Conservation (phyloP, 2,329 filamentous ascomycete species). For the Neopestalotiopsis sp. region DNA sequence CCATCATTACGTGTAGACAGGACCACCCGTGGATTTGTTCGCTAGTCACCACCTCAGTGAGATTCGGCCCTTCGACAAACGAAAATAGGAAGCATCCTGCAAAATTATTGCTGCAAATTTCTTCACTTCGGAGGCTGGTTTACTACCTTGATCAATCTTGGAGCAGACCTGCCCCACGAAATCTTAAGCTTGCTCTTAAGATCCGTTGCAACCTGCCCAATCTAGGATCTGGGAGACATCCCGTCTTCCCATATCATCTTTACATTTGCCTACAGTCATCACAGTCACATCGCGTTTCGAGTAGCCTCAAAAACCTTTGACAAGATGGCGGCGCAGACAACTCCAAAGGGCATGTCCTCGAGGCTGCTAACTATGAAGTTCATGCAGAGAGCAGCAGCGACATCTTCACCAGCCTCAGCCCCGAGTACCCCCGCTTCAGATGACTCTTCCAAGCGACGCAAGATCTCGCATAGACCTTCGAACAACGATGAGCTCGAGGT, state of each 20-base stretch:
- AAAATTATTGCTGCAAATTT: not conserved
- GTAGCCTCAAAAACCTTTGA: constrained; percentile 9
- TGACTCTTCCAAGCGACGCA: constrained; percentile 68
- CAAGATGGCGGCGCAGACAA: constrained; percentile 57
- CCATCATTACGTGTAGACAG: too few relatives aligned
- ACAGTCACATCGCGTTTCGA: constrained; percentile 16
- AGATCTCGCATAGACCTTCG: constrained; percentile 44
- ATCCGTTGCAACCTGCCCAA: constrained; percentile 13
- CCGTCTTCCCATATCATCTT: constrained; percentile 1
- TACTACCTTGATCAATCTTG: not conserved
- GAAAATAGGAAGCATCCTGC: not conserved
- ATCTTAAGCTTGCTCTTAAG: constrained; percentile 10
- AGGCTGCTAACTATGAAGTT: constrained; percentile 95
- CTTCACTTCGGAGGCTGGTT: not conserved
- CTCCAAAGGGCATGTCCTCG: constrained; percentile 77
- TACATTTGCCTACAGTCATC: not conserved
- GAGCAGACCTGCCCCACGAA: constrained; percentile 11
- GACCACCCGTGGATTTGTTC: not conserved
- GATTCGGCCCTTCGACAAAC: not conserved
- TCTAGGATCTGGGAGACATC: constrained; percentile 12
- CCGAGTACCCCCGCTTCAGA: constrained; percentile 50
- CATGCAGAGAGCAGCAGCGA: constrained; percentile 86
- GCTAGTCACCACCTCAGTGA: not conserved
- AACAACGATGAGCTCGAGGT: constrained; percentile 44
- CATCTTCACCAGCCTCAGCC: constrained; percentile 48